Conservation (phyloP, 257 asterid species). For the Cruciata laevipes region DNA sequence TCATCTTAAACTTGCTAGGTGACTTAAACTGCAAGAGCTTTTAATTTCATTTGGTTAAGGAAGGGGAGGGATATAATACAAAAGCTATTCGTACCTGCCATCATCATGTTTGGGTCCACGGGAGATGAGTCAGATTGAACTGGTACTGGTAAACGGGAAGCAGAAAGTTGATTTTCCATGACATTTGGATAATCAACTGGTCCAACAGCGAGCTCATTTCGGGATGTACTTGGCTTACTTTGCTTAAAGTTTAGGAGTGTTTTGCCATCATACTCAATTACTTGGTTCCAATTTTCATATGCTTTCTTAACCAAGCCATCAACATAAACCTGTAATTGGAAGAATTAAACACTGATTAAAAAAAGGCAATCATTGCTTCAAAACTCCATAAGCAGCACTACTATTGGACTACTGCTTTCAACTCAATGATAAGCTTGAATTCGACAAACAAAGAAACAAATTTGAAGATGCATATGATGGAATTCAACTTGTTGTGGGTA, state of each 20-base stretch:
- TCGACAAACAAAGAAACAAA: background rate
- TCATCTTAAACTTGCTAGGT: background rate
- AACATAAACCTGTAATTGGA: slow-evolving; percentile 54
- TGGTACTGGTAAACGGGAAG: slow-evolving; percentile 40
- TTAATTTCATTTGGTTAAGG: background rate
- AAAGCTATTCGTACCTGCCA: slow-evolving; percentile 53
- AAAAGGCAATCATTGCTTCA: slow-evolving; percentile 2
- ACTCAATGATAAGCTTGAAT: background rate
- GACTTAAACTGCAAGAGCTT: background rate
- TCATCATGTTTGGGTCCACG: slow-evolving; percentile 45
- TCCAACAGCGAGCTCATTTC: slow-evolving; percentile 49
- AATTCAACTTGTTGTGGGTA: background rate
- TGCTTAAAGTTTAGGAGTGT: slow-evolving; percentile 68
- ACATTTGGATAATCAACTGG: slow-evolving; percentile 52
- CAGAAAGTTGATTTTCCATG: slow-evolving; percentile 49
- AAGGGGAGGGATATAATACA: background rate
- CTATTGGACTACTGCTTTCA: background rate
- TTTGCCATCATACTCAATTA: slow-evolving; percentile 91
- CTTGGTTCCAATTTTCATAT: slow-evolving; percentile 86
- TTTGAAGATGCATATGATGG: background rate
- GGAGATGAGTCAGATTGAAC: slow-evolving; percentile 41
- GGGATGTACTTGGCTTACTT: slow-evolving; percentile 32
- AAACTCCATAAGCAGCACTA: background rate
- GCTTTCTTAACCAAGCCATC: slow-evolving; percentile 89
- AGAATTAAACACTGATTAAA: too few relatives aligned